Conservation (phyloP, 179 eudicot species). For the Pouteria campechiana region DNA sequence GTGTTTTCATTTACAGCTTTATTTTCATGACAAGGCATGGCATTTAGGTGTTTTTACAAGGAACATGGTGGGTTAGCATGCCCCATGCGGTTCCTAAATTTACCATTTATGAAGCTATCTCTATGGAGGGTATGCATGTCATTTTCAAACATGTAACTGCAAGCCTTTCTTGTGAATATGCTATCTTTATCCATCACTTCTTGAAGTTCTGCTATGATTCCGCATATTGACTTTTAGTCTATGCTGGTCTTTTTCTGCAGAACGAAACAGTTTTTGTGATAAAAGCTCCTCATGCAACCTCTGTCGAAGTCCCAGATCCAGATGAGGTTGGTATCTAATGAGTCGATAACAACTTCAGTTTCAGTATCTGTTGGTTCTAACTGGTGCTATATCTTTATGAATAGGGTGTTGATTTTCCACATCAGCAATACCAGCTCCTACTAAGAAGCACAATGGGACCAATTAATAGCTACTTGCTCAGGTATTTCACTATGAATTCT, state of each 20-base stretch:
- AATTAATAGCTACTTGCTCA: conserved; percentile 22
- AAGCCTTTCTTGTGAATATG: no score
- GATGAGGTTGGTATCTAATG: conserved; percentile 28
- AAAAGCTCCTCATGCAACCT: conserved; percentile 38
- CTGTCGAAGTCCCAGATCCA: conserved; percentile 44
- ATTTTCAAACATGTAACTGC: no score
- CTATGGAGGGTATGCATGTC: no score
- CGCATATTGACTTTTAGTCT: no score
- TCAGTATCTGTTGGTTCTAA: conserved; percentile 1
- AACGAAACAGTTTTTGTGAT: conserved; percentile 29
- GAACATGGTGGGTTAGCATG: no score
- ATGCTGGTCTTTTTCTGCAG: conserved; percentile 12
- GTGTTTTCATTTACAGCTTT: background rate
- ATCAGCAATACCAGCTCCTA: conserved; percentile 20
- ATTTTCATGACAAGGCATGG: no score
- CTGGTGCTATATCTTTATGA: conserved; percentile 3
- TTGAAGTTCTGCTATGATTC: no score
- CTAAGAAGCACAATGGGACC: conserved; percentile 37
- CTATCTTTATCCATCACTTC: no score
- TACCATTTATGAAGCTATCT: no score
- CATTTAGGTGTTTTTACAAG: no score
- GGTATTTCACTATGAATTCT: no score
- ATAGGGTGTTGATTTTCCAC: conserved; percentile 15
- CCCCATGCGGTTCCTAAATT: no score
- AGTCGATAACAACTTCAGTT: background rate